Evolutionary conservation across 2,329 filamentous ascomycete genomes (phyloP).

Genomic region (Seiridium unicorne): DNA sequence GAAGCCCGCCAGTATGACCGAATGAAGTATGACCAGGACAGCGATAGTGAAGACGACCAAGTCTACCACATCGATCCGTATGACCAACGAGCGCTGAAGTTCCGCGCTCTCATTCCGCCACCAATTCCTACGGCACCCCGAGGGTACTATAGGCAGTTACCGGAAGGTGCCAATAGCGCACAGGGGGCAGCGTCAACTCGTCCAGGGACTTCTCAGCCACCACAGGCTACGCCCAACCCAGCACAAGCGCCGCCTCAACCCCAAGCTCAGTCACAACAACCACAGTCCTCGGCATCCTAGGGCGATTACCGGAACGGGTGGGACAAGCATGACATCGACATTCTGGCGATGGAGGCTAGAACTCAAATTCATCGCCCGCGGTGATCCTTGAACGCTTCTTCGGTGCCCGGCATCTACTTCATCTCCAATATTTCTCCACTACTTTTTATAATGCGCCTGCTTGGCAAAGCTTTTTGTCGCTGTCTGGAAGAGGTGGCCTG

Average conservation of each 20-base stretch:
- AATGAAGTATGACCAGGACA: conserved; percentile 87
- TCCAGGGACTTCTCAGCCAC: conserved; percentile 20
- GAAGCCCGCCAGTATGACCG: conserved; percentile 54
- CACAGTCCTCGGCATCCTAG: conserved; percentile 3
- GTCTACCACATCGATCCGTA: conserved; percentile 75
- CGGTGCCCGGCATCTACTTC: neutral
- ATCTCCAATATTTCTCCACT: neutral
- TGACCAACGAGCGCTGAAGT: conserved; percentile 57
- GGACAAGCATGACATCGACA: conserved; percentile 1
- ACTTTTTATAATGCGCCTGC: neutral
- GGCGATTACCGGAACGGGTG: conserved; percentile 2
- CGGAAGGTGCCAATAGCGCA: conserved; percentile 27
- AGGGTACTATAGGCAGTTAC: conserved; percentile 33
- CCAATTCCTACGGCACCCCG: conserved; percentile 23
- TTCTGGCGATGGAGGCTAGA: conserved; percentile 1
- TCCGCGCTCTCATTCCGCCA: conserved; percentile 57
- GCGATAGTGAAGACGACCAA: conserved; percentile 72
- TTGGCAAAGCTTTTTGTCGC: neutral
- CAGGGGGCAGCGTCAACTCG: conserved; percentile 17
- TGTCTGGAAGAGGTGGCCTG: conserved; percentile 10
- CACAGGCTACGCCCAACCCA: conserved; percentile 9
- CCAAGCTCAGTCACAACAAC: conserved; percentile 11
- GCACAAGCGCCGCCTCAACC: conserved; percentile 7
- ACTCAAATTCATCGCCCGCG: neutral
- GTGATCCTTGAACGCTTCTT: neutral